phyloP scores from a whole-genome alignment of 805 yeast genomes.

The Schwanniomyces polymorphus region DNA sequence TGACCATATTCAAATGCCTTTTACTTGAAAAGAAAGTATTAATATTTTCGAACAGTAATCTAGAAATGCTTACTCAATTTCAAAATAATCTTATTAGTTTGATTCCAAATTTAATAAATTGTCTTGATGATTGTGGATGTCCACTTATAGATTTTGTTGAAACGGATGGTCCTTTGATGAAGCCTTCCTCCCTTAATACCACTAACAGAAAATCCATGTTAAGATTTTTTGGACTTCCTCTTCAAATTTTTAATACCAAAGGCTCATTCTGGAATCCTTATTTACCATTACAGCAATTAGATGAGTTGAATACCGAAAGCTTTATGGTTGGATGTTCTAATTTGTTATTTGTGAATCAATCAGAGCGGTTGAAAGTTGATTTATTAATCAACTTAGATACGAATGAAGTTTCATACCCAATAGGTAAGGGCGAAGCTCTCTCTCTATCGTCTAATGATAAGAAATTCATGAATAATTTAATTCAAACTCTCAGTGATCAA shows the following conservation, averaged over 20 bases:
- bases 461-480: conserved; percentile 67
- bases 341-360: conserved; percentile 68
- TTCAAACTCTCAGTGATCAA: conserved; percentile 45
- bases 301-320: conserved; percentile 65
- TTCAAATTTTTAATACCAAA: conserved; percentile 74
- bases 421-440: conserved; percentile 33
- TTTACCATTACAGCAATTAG: conserved; percentile 88
- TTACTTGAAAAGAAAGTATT: conserved; percentile 72
- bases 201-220: conserved; percentile 78
- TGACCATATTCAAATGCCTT: conserved; percentile 74
- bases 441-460: conserved; percentile 52
- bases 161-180: conserved; percentile 48
- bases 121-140: conserved; percentile 76
- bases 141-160: conserved; percentile 60
- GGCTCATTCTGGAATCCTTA: conserved; percentile 93
- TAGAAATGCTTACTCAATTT: conserved; percentile 76
- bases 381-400: conserved; percentile 71
- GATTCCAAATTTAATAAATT: conserved; percentile 75
- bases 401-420: conserved; percentile 44
- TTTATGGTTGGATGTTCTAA: conserved; percentile 88
- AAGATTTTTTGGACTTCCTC: conserved; percentile 81
- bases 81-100: conserved; percentile 84
- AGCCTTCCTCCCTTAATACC: conserved; percentile 69
- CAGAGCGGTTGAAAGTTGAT: conserved; percentile 60
- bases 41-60: conserved; percentile 71